Base-by-base conservation (phyloP, 139 green algal species). In the Trebouxia sp. region DNA sequence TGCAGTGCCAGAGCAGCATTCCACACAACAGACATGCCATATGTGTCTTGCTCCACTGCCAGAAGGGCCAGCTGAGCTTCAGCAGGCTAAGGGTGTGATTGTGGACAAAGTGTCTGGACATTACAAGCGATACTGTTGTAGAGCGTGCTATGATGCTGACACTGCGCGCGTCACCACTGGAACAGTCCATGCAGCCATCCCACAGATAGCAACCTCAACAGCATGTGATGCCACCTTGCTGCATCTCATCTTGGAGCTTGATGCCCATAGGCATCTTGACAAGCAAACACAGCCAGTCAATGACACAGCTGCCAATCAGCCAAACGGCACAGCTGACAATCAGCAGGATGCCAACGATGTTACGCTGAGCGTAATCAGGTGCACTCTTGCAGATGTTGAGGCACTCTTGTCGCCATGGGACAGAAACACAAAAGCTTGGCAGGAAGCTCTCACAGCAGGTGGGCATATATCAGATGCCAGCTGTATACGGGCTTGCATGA, bases 211-310 rank as follows among this genome's bases (percentile, higher is more conserved):
- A 24, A 12, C 11, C 24, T 10, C 37, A 10, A 51, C 32, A 5
- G 43, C 78, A 24, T 69, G 35, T 28, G 48, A 78, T 28, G 10
- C 32, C 22, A 53, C 30, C 24, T 39, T 83, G 47, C 35, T 83
- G 79, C 43, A 48, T 35, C 51, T 78, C 35, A 75, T 78, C 6
- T 26, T 83, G 35, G 79, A 45, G 22, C 66, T 83, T 7, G 65
- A 83, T 66, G 79, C 79, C 5, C n/a, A 39, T 10, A 50, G 32
- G 22, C 39, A n/a, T n/a, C n/a, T n/a, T n/a, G n/a, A n/a, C n/a
- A n/a, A 37, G 67, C 67, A 38, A 37, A 14, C 39, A 77, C 41
- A 10, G 0, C 26, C 67, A 26, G 39, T 10, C 17, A 3, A 41
- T 30, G 37, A 30, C 35, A 75, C n/a, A n/a, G n/a, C n/a, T n/a